Percentiles rank a stretch among this genome's conserved stretches.
These are phyloP conservation scores for Fusarium armeniacum DNA, from an alignment of 2,329 filamentous ascomycete species.

Conservation along the genomic window DNA sequence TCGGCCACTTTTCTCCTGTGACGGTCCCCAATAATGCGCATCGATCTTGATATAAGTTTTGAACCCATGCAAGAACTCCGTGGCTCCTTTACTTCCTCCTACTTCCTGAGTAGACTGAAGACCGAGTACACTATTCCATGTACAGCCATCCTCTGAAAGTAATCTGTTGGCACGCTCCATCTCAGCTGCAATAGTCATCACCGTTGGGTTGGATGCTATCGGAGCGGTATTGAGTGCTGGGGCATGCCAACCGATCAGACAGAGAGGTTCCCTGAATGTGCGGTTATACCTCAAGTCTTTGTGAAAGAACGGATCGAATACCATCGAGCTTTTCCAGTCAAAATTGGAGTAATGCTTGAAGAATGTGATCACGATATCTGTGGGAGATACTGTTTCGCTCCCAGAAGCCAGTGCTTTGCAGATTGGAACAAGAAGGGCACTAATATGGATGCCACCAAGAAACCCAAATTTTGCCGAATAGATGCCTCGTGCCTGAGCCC, in stretches of 20 bases:
- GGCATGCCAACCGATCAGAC: conserved; percentile 72
- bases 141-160: conserved; percentile 54
- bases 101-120: conserved; percentile 2
- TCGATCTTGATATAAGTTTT: conserved; percentile 72
- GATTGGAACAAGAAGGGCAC: conserved; percentile 71
- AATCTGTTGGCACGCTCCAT: conserved; percentile 61
- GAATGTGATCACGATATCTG: conserved; percentile 70
- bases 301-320: conserved; percentile 73
- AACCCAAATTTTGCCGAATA: conserved; percentile 76
- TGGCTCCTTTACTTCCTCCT: conserved; percentile 48
- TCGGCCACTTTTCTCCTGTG: conserved; percentile 65
- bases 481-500: conserved; percentile 72
- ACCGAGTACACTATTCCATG: conserved; percentile 61
- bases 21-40: conserved; percentile 75
- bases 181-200: conserved; percentile 66
- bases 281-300: conserved; percentile 66
- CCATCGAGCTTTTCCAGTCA: conserved; percentile 68
- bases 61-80: conserved; percentile 66
- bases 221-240: conserved; percentile 72
- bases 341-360: conserved; percentile 74
- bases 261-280: conserved; percentile 71
- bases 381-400: conserved; percentile 57
- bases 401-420: conserved; percentile 66
- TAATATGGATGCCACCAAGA: conserved; percentile 74
- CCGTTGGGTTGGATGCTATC: conserved; percentile 66